Percentiles rank a stretch among this genome's conserved stretches.
Conservation (phyloP, 2,329 filamentous ascomycete species). For the Aspergillus pseudotamarii region DNA sequence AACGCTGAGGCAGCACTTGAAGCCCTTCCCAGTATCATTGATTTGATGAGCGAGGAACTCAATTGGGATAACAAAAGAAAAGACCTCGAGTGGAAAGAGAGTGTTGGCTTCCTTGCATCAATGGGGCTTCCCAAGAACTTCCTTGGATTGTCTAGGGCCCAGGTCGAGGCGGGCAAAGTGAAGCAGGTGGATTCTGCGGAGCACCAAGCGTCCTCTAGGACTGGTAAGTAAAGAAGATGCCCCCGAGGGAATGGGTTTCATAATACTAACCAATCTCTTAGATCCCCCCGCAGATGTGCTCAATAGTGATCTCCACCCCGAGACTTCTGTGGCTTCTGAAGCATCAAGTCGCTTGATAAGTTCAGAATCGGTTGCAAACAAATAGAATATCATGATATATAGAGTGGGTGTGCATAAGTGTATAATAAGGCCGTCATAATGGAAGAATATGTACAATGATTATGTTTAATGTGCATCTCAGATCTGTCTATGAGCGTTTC, state of each 20-base stretch:
- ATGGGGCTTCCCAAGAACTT: constrained; percentile 66
- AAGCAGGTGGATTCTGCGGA: constrained; percentile 47
- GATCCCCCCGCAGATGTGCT: constrained; percentile 37
- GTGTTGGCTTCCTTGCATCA: constrained; percentile 58
- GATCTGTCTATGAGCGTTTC: background rate
- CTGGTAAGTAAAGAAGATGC: constrained; percentile 36
- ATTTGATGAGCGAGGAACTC: constrained; percentile 84
- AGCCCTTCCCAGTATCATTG: constrained; percentile 80
- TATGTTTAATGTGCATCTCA: background rate
- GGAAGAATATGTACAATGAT: background rate
- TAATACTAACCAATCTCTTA: constrained; percentile 6
- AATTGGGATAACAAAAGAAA: constrained; percentile 74
- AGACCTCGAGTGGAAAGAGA: constrained; percentile 79
- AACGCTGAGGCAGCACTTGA: constrained; percentile 90
- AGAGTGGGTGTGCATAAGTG: constrained; percentile 29
- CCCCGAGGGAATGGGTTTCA: background rate
- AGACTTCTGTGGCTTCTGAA: constrained; percentile 33
- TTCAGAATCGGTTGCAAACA: constrained; percentile 51
- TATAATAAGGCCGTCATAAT: background rate
- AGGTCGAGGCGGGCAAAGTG: constrained; percentile 61
- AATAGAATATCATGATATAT: constrained; percentile 38
- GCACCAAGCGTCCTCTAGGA: constrained; percentile 44
- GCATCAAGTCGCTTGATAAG: constrained; percentile 47
- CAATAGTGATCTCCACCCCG: constrained; percentile 42
- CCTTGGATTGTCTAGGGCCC: constrained; percentile 56